Evolutionary conservation across 495 filamentous ascomycete species (phyloP), one percentile per base, ranked within the genome.

Genomic region (Friedmanniomyces endolithicus): DNA sequence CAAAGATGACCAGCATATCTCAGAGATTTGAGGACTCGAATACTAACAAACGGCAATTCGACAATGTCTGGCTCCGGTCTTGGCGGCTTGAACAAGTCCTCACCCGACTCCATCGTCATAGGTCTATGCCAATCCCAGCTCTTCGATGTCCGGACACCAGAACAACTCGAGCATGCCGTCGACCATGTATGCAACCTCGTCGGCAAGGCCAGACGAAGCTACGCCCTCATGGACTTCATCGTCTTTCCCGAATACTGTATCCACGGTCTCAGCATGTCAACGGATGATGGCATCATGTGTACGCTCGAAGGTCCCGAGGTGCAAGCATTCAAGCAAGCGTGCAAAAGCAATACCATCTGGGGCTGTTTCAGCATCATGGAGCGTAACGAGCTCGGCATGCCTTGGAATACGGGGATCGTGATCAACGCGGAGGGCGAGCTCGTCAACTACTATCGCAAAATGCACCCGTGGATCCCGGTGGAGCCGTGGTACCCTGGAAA

Each of bases 311-410:
- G 59, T 1, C 59, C 59, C 17, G 59, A 62, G 29, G 51, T 62
- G 12, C 24, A 34, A 34, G 55, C 46, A 1, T 58, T 62, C 50
- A 29, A 62, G 45, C n/a, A 11, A 35, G 59, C 56, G 14, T 62
- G 55, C 50, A 55, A 50, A 20, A 41, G 52, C 24, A 37, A 54
- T 24, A 48, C 51, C n/a, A 52, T 62, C 50, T 58, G 55, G 59
- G 55, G 59, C 47, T 52, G 56, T 33, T 58, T 62, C 59, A 54
- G 55, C 45, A 62, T 62, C 50, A 62, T 62, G 55, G 59, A 62
- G 35, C 50, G 35, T 20, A 58, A 62, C 50, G 17, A 43, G 6
- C 44, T 58, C 43, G 59, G 59, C 33, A 54, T 49, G 27, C 59
- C 59, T 4, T 58, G 59, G 59, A 62, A 62, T 27, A 48, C 40